Percentiles rank a stretch among this genome's conserved stretches.
phyloP scores from a whole-genome alignment of 768 basidiomycete genomes.

The Leccinum uliginosum region DNA sequence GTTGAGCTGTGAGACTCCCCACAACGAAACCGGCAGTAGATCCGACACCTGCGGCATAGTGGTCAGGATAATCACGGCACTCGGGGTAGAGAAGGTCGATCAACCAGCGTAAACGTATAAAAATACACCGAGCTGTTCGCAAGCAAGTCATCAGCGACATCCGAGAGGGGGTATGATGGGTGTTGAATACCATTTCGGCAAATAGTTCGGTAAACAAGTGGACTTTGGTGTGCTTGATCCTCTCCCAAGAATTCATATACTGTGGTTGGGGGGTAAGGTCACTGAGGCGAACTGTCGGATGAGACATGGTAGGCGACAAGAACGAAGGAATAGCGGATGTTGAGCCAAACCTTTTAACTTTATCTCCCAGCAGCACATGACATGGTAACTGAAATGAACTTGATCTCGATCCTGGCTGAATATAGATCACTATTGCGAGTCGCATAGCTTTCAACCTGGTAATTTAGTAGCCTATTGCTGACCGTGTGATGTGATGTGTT shows the following conservation, averaged over 20 bases:
- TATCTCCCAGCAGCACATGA: background rate
- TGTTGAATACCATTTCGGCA: conserved; percentile 49
- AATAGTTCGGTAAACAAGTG: conserved; percentile 58
- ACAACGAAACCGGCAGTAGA: conserved; percentile 48
- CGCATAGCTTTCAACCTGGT: background rate
- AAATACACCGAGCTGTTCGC: conserved; percentile 52
- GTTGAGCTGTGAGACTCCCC: conserved; percentile 39
- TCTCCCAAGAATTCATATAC: conserved; percentile 49
- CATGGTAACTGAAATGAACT: background rate
- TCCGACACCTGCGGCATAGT: conserved; percentile 42
- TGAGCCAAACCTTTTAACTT: conserved; percentile 8
- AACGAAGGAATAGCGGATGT: background rate
- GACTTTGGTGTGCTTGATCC: conserved; percentile 37
- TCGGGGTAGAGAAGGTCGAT: conserved; percentile 4
- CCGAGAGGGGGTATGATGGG: background rate
- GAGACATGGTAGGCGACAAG: conserved; percentile 17
- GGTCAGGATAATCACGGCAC: background rate
- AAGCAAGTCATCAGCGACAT: conserved; percentile 4
- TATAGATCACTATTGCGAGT: conserved; percentile 1
- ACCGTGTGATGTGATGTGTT: background rate
- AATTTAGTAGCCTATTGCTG: background rate
- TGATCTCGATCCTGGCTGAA: background rate
- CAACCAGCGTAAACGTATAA: conserved; percentile 54
- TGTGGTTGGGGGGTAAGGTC: conserved; percentile 39
- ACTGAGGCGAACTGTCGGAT: conserved; percentile 33